Conservation (phyloP, 805 yeast genomes). For the Lachancea sp. region DNA sequence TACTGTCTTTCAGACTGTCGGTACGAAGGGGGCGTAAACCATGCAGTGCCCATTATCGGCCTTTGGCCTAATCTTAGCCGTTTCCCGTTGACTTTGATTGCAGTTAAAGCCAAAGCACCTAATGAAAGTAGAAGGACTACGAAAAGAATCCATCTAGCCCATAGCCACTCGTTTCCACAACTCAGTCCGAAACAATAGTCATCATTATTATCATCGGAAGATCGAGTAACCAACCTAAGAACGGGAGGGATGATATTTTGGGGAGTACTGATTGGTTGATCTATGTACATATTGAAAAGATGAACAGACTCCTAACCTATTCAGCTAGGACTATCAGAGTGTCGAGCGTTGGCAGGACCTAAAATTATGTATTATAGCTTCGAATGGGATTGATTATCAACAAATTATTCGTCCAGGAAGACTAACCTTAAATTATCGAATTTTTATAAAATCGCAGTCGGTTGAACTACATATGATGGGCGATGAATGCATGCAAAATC, state of each 20-base stretch:
- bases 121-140: slow-evolving; percentile 50
- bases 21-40: slow-evolving; percentile 85
- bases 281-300: no score
- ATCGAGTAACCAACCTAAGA: background rate
- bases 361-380: no score
- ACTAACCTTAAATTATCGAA: background rate
- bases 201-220: background rate
- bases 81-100: slow-evolving; percentile 48
- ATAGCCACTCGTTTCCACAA: slow-evolving; percentile 24
- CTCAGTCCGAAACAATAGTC: slow-evolving; percentile 18
- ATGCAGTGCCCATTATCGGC: slow-evolving; percentile 70
- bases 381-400: no score
- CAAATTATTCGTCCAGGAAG: background rate
- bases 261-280: no score
- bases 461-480: background rate
- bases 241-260: background rate
- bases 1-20: slow-evolving; percentile 57
- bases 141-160: slow-evolving; percentile 60
- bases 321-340: no score
- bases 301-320: no score
- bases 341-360: background rate
- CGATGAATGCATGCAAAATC: background rate
- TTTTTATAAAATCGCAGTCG: background rate
- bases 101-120: slow-evolving; percentile 41
- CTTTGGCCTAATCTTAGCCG: slow-evolving; percentile 40